phyloP scores from a whole-genome alignment of 2,329 filamentous ascomycete species.

The Cercospora sp. region DNA sequence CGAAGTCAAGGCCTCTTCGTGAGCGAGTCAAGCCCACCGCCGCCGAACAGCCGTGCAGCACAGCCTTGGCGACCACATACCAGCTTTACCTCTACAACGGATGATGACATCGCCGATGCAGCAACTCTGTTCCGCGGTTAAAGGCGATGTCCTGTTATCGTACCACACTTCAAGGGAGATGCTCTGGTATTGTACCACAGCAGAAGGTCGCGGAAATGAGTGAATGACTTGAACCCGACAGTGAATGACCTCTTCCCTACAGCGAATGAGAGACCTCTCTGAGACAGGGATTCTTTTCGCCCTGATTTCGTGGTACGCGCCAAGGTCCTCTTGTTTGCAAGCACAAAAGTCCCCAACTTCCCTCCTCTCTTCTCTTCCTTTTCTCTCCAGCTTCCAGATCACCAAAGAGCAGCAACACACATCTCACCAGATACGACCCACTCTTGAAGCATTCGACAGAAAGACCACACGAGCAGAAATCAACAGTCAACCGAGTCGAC shows the following conservation, averaged over 20 bases:
- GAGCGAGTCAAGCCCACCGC: not conserved
- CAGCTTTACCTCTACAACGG: not conserved
- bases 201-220: too few relatives aligned
- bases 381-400: constrained; percentile 1
- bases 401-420: not conserved
- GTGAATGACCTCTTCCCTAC: too few relatives aligned
- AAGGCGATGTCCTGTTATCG: not conserved
- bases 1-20: not conserved
- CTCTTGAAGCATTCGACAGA: constrained; percentile 3
- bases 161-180: not conserved
- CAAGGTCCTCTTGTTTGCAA: not conserved
- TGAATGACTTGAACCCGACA: too few relatives aligned
- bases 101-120: not conserved
- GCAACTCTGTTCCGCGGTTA: not conserved
- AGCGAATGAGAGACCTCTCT: too few relatives aligned
- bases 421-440: constrained; percentile 1
- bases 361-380: not conserved
- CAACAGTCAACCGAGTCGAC: not conserved
- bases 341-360: not conserved
- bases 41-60: not conserved
- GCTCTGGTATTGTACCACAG: not conserved
- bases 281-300: too few relatives aligned
- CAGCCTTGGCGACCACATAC: not conserved
- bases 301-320: not conserved
- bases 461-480: constrained; percentile 2